Evolutionary conservation across 2,329 filamentous ascomycete genomes (phyloP).

Genomic region (Pochonia chlamydosporia): DNA sequence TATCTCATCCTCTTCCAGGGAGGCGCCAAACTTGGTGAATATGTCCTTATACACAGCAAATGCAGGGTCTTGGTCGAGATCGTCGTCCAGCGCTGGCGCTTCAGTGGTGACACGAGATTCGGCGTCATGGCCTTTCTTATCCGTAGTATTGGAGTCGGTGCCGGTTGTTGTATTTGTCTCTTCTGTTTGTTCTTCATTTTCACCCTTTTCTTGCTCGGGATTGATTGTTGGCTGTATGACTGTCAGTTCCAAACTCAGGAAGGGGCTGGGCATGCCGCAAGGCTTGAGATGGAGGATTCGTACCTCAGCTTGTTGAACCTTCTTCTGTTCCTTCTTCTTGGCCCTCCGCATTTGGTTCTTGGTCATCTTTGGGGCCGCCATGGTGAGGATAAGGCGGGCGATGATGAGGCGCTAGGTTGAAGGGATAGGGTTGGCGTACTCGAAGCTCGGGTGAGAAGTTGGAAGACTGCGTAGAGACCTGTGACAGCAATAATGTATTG

Average conservation of each 20-base stretch:
- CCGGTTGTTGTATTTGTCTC: conserved; percentile 17
- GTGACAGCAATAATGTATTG: conserved; percentile 27
- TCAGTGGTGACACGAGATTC: conserved; percentile 34
- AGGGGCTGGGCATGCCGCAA: background rate
- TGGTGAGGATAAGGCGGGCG: conserved; percentile 31
- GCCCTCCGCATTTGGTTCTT: conserved; percentile 93
- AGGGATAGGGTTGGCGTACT: conserved; percentile 23
- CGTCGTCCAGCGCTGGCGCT: conserved; percentile 56
- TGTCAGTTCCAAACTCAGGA: conserved; percentile 1
- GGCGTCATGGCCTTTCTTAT: conserved; percentile 7
- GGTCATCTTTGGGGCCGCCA: conserved; percentile 68
- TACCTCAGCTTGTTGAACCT: conserved; percentile 53
- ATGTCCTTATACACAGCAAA: conserved; percentile 81
- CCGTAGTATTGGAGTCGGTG: background rate
- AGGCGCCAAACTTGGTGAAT: conserved; percentile 70
- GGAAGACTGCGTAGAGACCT: conserved; percentile 29
- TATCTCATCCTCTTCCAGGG: conserved; percentile 55
- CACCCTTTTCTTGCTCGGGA: background rate
- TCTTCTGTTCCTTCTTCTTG: conserved; percentile 91
- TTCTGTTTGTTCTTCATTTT: conserved; percentile 15
- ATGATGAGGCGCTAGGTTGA: conserved; percentile 19
- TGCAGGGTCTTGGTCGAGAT: conserved; percentile 61
- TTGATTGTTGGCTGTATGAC: background rate
- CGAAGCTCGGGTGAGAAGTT: conserved; percentile 27
- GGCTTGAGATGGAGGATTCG: background rate